Conservation (phyloP, 2,329 filamentous ascomycete species). For the Penicillium hordei region DNA sequence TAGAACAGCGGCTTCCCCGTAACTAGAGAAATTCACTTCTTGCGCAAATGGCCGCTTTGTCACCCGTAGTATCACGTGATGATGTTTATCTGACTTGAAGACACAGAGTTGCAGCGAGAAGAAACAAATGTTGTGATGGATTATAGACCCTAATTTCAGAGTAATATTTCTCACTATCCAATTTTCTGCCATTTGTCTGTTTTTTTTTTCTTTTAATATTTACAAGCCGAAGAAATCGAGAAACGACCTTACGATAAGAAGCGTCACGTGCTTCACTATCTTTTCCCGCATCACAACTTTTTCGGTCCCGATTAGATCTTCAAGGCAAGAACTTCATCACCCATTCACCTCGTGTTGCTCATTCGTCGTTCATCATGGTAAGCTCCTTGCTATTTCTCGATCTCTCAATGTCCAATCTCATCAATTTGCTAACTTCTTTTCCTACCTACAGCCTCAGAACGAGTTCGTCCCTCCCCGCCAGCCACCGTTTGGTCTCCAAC, state of each 20-base stretch:
- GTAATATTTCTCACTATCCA: constrained; percentile 13
- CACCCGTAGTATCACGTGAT: constrained; percentile 33
- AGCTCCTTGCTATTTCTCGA: constrained; percentile 1
- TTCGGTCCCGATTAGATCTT: constrained; percentile 29
- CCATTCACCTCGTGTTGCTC: constrained; percentile 19
- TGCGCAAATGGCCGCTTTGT: constrained; percentile 31
- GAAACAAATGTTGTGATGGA: background rate
- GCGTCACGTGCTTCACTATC: constrained; percentile 26
- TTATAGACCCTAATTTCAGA: constrained; percentile 6
- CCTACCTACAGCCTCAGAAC: constrained; percentile 41
- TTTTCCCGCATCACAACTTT: constrained; percentile 29
- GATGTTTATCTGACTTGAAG: accelerated
- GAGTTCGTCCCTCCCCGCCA: constrained; percentile 38
- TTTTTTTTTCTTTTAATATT: background rate
- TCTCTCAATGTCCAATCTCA: background rate
- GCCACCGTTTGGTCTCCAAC: constrained; percentile 13
- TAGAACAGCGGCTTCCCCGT: constrained; percentile 16
- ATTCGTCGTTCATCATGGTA: constrained; percentile 34
- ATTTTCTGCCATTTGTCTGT: background rate
- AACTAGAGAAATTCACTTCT: constrained; percentile 37
- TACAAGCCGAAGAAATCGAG: background rate
- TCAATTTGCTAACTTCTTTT: constrained; percentile 11
- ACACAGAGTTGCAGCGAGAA: background rate
- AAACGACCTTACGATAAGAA: constrained; percentile 18
- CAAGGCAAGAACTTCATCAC: constrained; percentile 21